These are phyloP conservation scores for Dictyostelium firmibasis DNA, from an alignment of 78 protist species.

Conservation along the genomic window DNA sequence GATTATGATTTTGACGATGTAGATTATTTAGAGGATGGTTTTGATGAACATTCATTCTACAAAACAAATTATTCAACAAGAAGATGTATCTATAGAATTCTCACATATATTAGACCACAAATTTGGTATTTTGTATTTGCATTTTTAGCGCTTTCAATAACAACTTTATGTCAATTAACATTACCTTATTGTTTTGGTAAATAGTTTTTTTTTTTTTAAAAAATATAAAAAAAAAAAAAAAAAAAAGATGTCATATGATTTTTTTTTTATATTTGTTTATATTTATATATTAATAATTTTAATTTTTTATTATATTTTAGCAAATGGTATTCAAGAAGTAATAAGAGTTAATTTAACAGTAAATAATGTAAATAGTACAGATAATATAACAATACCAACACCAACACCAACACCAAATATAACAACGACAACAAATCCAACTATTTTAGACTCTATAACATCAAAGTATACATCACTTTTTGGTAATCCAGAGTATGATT, in stretches of 20 bases:
- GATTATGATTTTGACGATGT: slow-evolving; percentile 23
- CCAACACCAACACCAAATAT: background rate
- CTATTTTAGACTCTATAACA: background rate
- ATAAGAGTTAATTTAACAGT: background rate
- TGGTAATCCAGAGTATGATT: background rate
- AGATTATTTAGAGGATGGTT: background rate
- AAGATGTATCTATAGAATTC: slow-evolving; percentile 34
- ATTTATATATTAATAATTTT: background rate
- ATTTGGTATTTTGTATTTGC: slow-evolving; percentile 65
- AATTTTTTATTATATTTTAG: background rate
- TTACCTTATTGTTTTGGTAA: slow-evolving; percentile 54
- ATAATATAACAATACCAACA: background rate
- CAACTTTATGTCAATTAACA: slow-evolving; percentile 57
- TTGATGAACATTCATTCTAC: slow-evolving; percentile 34
- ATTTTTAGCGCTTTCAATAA: slow-evolving; percentile 28
- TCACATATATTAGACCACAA: slow-evolving; percentile 45
- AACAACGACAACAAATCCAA: background rate
- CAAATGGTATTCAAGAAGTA: background rate
- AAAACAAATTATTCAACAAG: slow-evolving; percentile 43
- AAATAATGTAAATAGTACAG: background rate
- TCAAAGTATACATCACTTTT: background rate
- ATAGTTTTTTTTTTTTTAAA: background rate
- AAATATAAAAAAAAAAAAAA: background rate
- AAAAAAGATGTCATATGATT: background rate
- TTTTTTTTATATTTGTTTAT: background rate